phyloP scores from a whole-genome alignment of 371 early-diverging fungal species.

The Funneliformis caledonium region DNA sequence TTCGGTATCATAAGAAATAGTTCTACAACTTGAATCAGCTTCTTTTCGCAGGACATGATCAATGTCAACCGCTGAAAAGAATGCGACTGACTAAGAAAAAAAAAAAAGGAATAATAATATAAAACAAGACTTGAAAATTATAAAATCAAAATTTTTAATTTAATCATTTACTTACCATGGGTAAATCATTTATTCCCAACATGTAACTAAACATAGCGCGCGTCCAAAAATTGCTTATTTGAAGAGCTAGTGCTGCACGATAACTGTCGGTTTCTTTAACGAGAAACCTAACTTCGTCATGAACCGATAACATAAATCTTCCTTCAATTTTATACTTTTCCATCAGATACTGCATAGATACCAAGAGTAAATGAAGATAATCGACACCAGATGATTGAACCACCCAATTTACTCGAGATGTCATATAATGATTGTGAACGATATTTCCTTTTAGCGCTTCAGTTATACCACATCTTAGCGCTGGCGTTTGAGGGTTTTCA shows the following conservation, averaged over 20 bases:
- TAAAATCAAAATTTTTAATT: not conserved
- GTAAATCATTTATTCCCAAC: conserved; percentile 86
- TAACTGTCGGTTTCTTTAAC: conserved; percentile 76
- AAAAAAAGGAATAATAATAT: conserved; percentile 15
- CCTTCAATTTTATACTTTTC: conserved; percentile 77
- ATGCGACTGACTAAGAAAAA: conserved; percentile 77
- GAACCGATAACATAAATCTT: conserved; percentile 92
- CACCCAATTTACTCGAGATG: conserved; percentile 95
- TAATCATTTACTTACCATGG: conserved; percentile 62
- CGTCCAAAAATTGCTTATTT: conserved; percentile 94
- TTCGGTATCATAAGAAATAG: conserved; percentile 69
- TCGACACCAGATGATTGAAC: conserved; percentile 99
- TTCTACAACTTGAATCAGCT: conserved; percentile 76
- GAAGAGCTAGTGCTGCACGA: conserved; percentile 85
- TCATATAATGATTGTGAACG: conserved; percentile 73
- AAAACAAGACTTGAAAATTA: not conserved
- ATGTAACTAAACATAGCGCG: conserved; percentile 86
- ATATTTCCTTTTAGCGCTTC: conserved; percentile 76
- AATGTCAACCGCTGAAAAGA: conserved; percentile 95
- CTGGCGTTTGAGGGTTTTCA: conserved; percentile 85
- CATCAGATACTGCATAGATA: conserved; percentile 87
- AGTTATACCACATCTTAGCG: conserved; percentile 86
- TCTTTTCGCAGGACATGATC: conserved; percentile 95
- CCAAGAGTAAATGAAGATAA: conserved; percentile 93
- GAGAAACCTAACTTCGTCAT: conserved; percentile 95